Base-by-base conservation (phyloP, 2,329 filamentous ascomycete genomes). In the Orbilia ellipsospora region DNA sequence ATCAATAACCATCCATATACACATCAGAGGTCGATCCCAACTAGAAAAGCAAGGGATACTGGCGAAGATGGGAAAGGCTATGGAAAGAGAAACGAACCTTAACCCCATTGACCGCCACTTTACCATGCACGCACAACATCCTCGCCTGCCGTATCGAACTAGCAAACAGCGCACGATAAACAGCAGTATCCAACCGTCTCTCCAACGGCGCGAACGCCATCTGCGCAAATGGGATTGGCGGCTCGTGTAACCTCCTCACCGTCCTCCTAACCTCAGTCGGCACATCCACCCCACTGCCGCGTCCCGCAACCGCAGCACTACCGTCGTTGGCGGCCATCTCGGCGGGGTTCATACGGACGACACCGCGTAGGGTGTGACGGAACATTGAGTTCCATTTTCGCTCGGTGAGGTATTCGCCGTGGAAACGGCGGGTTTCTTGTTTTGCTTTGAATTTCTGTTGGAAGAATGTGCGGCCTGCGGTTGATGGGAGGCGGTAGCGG, bases 371-470 rank as follows among this genome's bases (percentile, higher is more conserved):
- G 79, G 90, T 90, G 78, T 91, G 88, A 79, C 88, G 90, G 85
- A 99, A 99, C 88, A 97, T 94, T 82, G 92, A 91, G 83, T 92
- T 88, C 95, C 95, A 99, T 84, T 95, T 91, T 82, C 91, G 90
- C 85, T 99, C 95, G 78, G 90, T 89, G 79, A 99, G 90, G 81
- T 97, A 92, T 82, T 97, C 94, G 83, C 94, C 95, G 84, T 99
- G 95, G 83, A 98, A 99, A 77, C 87, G 90, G 79, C 95, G 90
- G 50, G 92, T 88, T 78, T 90, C 83, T 20, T 93, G 89, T 84
- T 99, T 99, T 80, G 94, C 92, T 0, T 84, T 83, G 94, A 94
- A 99, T 90, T 99, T 99, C 84, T 98, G 94, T 86, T 98, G 94
- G 87, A 96, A 99, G 84, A 95, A 96, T 52, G 94, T 97, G 77